Evolutionary conservation across 129 eudicot species (phyloP), one percentile per base, ranked within the genome.

Genomic region (Pseudognaphalium luteoalbum): DNA sequence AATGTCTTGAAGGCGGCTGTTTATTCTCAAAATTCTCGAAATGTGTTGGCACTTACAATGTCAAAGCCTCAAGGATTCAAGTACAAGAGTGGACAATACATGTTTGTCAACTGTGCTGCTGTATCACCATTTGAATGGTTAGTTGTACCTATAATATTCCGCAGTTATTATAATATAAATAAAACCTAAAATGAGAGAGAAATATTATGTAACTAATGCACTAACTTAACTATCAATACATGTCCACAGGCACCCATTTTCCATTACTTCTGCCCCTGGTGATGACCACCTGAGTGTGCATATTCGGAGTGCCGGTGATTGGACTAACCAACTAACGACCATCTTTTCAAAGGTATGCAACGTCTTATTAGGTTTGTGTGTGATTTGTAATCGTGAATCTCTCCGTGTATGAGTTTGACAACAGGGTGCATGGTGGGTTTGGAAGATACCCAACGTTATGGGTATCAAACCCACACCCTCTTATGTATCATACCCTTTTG

Each of bases 41-140:
- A 90, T 33, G 98, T 92, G 58, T 77, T 92, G 83, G 85, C 93
- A 34, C 90, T 92, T 81, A 88, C 83, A 78, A 83, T 93, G 92
- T 86, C 92, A 54, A 93, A 88, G 86, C 98, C 98, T 0, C 82
- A 82, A 62, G 90, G 89, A 11, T 93, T 90, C 78, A 80, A 83
- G 62, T 93, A 88, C 85, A 90, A 86, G 80, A 93, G 98, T 81
- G 98, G 98, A 50, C 87, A 88, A 73, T 93, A 93, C 75, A 90
- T 90, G 84, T 90, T 87, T 81, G 87, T 93, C 82, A 88, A 93
- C 32, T 93, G 98, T 69, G 83, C 88, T 19, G 90, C 87, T 44
- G 89, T 93, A 73, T 88, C 98, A n/a, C 98, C 92, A 41, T 87
- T 88, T 75, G 98, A 93, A 83, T 93, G 98, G 98, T 93, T 71